phyloP scores from a whole-genome alignment of 805 yeast species.

The Teunomyces stri region DNA sequence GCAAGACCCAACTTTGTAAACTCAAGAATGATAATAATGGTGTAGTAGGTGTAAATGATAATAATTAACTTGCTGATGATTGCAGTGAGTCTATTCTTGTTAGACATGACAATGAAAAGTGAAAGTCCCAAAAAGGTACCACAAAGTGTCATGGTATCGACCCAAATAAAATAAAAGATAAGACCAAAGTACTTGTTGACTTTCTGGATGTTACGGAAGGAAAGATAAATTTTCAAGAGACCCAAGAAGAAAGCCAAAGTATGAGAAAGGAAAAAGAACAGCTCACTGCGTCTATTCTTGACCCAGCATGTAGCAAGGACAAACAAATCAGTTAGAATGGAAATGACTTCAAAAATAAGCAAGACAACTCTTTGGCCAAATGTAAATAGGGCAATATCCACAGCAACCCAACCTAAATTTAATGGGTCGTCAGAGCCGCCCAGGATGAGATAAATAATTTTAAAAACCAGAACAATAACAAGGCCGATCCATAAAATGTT shows the following conservation, averaged over 20 bases:
- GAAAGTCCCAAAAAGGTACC: slow-evolving; percentile 2
- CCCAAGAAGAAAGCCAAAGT: not conserved
- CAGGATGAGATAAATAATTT: not conserved
- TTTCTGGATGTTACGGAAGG: not conserved
- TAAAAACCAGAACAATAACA: not conserved
- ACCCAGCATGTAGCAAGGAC: slow-evolving; percentile 3
- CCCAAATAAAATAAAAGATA: not conserved
- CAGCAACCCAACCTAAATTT: not conserved
- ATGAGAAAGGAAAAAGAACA: slow-evolving; percentile 1
- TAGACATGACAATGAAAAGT: not conserved
- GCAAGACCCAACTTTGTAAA: slow-evolving; percentile 1
- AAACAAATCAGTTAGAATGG: not conserved
- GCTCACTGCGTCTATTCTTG: slow-evolving; percentile 1
- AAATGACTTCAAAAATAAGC: not conserved
- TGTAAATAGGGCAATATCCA: not conserved
- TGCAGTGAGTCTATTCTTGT: not conserved
- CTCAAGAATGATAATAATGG: not conserved
- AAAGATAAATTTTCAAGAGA: not conserved
- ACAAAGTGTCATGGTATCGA: slow-evolving; percentile 1
- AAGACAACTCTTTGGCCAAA: slow-evolving; percentile 1
- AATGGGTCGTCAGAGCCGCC: slow-evolving; percentile 1
- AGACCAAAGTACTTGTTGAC: slow-evolving; percentile 1
- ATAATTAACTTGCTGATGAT: slow-evolving; percentile 1
- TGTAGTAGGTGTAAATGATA: slow-evolving; percentile 1
- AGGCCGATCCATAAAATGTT: slow-evolving; percentile 2